A percentile compares a stretch with the other conserved stretches of the same genome.
phyloP scores from a whole-genome alignment of 2,329 filamentous ascomycete species.

The Trichoderma sp. region DNA sequence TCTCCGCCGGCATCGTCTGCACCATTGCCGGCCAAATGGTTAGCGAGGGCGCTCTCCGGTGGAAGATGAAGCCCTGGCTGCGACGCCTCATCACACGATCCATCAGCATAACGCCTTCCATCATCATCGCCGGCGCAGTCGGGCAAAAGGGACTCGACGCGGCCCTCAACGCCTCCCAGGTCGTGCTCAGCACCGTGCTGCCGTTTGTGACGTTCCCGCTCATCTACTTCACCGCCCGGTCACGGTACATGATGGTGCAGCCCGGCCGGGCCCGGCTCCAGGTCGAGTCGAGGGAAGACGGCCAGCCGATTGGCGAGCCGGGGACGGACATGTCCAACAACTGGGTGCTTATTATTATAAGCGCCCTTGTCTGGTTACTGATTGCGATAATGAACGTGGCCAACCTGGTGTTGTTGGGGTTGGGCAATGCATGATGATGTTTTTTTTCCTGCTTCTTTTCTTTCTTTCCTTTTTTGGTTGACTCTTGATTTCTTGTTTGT shows the following conservation, averaged over 20 bases:
- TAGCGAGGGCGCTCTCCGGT: slow-evolving; percentile 74
- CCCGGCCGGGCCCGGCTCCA: slow-evolving; percentile 40
- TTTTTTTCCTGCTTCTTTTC: neutral
- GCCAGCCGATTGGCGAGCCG: neutral
- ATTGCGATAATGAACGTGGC: slow-evolving; percentile 79
- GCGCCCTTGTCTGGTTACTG: slow-evolving; percentile 64
- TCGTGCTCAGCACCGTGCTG: slow-evolving; percentile 72
- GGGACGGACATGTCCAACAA: slow-evolving; percentile 66
- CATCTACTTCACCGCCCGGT: slow-evolving; percentile 78
- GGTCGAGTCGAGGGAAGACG: slow-evolving; percentile 25
- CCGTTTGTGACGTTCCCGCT: slow-evolving; percentile 81
- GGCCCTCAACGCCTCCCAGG: slow-evolving; percentile 73
- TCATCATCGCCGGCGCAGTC: slow-evolving; percentile 78
- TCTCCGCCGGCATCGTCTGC: slow-evolving; percentile 81
- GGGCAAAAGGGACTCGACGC: slow-evolving; percentile 66
- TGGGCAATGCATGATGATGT: slow-evolving; percentile 23
- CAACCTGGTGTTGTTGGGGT: slow-evolving; percentile 62
- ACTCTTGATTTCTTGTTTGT: neutral
- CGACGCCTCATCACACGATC: slow-evolving; percentile 72
- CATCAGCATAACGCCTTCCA: slow-evolving; percentile 77
- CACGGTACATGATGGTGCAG: slow-evolving; percentile 73
- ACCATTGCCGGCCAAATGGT: slow-evolving; percentile 91
- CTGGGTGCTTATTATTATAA: slow-evolving; percentile 58
- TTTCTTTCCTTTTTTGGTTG: neutral
- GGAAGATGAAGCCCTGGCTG: slow-evolving; percentile 73